Base-by-base conservation (phyloP, 2,329 filamentous ascomycete genomes). In the Fusarium nurragi region DNA sequence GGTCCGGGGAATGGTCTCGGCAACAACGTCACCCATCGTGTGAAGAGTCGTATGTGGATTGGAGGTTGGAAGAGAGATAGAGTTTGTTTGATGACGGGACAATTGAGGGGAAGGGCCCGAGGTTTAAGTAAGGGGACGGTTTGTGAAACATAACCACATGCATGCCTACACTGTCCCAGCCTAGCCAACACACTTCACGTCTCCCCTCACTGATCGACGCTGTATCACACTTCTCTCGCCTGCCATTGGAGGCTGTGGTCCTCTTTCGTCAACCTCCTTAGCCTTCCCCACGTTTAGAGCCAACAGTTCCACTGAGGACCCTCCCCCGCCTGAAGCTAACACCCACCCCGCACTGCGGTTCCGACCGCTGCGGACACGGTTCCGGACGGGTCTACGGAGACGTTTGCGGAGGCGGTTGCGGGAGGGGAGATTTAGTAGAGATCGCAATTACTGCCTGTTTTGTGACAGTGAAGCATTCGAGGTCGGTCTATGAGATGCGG, bases 1-100 rank as follows among this genome's bases (percentile, higher is more conserved):
- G 6, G 54, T 32, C 7, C 54, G 55, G 19, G 74, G 74, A 5
- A 67, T 47, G n/a, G 46, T 44, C n/a, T 70, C 57, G 13, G 61
- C 49, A 12, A 64, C 63, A 5, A 61, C 51, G 25, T 70, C 60
- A 14, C 68, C 69, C 69, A 71, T 71, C 16, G 8, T 68, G 47
- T 22, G 25, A 30, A 23, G n/a, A 13, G 21, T 25, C 19, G 21
- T 12, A 23, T 16, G n/a, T 8, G 16, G 18, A 26, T n/a, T 11
- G 21, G 18, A 32, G 10, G 4, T 23, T 22, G 18, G 25, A 25
- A 32, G 37, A 34, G 22, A 34, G 41, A 49, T 22, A 32, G 14
- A 39, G 22, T n/a, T 50, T 47, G 44, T 36, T 34, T 30, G 37
- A 44, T 44, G 32, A 28, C 41, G 38, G 7, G n/a, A 12, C 12